Evolutionary conservation across 2,329 filamentous ascomycete genomes (phyloP).

Genomic region (Fusarium agapanthi): DNA sequence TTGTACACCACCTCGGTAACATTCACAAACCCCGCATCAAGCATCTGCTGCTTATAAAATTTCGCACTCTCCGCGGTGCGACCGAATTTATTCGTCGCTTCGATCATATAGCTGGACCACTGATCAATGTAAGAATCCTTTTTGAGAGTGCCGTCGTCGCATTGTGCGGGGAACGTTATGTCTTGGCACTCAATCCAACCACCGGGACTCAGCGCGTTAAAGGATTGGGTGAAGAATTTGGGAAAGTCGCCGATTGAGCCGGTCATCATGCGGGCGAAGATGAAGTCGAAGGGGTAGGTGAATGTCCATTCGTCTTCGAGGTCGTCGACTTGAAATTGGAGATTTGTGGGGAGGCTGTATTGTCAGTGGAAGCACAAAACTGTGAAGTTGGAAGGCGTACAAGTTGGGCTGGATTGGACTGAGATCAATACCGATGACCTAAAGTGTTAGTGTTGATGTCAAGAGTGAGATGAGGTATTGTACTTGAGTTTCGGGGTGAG

Average conservation of each 20-base stretch:
- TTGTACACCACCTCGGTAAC: constrained; percentile 58
- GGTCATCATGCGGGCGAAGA: constrained; percentile 52
- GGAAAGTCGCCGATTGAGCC: constrained; percentile 49
- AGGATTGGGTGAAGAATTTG: constrained; percentile 49
- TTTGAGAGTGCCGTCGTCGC: constrained; percentile 53
- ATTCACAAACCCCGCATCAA: constrained; percentile 62
- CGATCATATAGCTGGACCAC: constrained; percentile 43
- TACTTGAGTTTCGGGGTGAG: constrained; percentile 44
- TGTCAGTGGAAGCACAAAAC: too few relatives aligned
- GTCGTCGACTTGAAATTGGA: constrained; percentile 58
- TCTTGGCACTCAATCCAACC: constrained; percentile 57
- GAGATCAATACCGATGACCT: constrained; percentile 53
- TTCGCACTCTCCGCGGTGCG: constrained; percentile 44
- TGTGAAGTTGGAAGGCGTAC: constrained; percentile 34
- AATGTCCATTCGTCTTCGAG: constrained; percentile 53
- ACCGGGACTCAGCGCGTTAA: constrained; percentile 52
- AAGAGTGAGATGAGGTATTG: rapidly evolving
- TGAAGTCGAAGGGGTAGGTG: constrained; percentile 51
- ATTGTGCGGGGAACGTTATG: constrained; percentile 49
- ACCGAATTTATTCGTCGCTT: constrained; percentile 44
- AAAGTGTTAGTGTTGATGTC: background rate
- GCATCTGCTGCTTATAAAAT: constrained; percentile 50
- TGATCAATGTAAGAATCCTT: constrained; percentile 40
- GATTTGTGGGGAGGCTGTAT: constrained; percentile 57
- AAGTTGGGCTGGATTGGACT: constrained; percentile 53